Conservation (phyloP, 129 eudicot genomes). For the Silybum marianum region DNA sequence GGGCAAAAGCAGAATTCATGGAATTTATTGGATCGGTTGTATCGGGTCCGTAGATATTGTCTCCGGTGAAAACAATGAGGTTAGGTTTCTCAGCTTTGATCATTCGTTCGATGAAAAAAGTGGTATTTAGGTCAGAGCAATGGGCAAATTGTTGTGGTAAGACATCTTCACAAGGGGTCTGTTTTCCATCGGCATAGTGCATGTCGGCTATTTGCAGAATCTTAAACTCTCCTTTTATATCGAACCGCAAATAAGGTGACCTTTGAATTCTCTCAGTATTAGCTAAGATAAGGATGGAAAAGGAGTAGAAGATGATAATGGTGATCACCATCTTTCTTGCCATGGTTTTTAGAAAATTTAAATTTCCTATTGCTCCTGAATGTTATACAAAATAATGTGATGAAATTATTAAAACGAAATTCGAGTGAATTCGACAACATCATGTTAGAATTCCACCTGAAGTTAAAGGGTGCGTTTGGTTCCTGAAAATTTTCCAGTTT, state of each 20-base stretch:
- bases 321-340: not conserved
- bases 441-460: not conserved
- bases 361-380: not conserved
- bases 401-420: not conserved
- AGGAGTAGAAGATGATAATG: not conserved
- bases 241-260: slow-evolving; percentile 33
- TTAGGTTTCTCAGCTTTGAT: slow-evolving; percentile 72
- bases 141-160: slow-evolving; percentile 48
- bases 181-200: slow-evolving; percentile 76
- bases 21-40: slow-evolving; percentile 58
- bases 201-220: slow-evolving; percentile 89
- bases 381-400: slow-evolving; percentile 1
- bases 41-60: slow-evolving; percentile 71
- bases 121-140: slow-evolving; percentile 83
- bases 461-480: no score
- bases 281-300: slow-evolving; percentile 6
- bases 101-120: slow-evolving; percentile 56
- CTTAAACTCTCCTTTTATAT: slow-evolving; percentile 60
- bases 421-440: not conserved
- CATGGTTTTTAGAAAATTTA: not conserved
- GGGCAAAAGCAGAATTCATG: slow-evolving; percentile 77
- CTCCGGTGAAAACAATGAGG: slow-evolving; percentile 85
- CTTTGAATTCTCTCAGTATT: not conserved
- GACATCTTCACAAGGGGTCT: slow-evolving; percentile 65
- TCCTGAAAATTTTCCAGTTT: no score